Base-by-base conservation (phyloP, 2,329 filamentous ascomycete species). In the Didymella glomerata region DNA sequence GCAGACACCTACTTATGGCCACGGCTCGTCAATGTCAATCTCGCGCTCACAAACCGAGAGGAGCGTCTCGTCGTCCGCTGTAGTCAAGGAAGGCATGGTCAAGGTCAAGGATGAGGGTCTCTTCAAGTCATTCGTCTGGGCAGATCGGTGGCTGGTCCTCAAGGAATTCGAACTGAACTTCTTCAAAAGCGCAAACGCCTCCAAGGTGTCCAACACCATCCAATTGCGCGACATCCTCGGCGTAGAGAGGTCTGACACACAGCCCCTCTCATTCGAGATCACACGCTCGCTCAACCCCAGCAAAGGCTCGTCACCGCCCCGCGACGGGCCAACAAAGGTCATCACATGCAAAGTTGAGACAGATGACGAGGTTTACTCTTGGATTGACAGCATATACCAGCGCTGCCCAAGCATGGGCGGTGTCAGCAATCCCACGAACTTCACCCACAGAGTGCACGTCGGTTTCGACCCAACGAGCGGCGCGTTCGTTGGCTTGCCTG, bases 381-480 rank as follows among this genome's bases (percentile, higher is more conserved):
- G 95, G 95, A 97, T 98, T 72, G 95, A 99, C 78, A 92, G 93
- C 76, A 96, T 99, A 67, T 98, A 98, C 76, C 93, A 94, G 69
- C 90, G 94, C 65, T 98, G 94, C 77, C 95, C 95, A 18, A 94
- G 92, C 63, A 97, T 98, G 92, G 93, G 95, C 62, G 95, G 95
- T 68, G 95, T 99, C 56, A 97, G 94, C 80, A 97, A 98, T 78
- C 95, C 95, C 6, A 98, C 95, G 66, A 97, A 98, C 81, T 99
- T 99, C 81, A 93, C 91, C 24, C 95, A 99, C 76, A 90, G 93
- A 46, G 93, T 99, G 24, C 95, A 99, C 76, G 95, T 99, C 66
- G 95, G 95, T 60, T 99, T 98, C 74, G 95, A 99, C 76, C 93
- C 94, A 25, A 90, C 93, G 70, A 97, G 92, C 2, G 95, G 95